Percentiles rank a stretch among this genome's conserved stretches.
phyloP scores from a whole-genome alignment of 495 filamentous ascomycete genomes.

The Trichoderma orchidacearum region DNA sequence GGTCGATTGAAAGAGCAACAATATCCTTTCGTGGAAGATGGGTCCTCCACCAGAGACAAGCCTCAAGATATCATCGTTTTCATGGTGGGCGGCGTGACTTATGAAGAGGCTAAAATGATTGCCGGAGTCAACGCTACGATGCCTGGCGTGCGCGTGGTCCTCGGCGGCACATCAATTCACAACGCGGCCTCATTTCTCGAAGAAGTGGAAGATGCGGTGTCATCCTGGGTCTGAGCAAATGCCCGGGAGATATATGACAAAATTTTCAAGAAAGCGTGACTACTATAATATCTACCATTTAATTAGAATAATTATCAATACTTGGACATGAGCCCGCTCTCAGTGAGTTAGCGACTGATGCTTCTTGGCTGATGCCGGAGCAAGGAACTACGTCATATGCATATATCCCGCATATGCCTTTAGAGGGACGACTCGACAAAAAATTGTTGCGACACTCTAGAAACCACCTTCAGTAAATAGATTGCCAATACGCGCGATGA shows the following conservation, averaged over 20 bases:
- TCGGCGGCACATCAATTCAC: constrained; percentile 73
- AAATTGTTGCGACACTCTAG: neutral
- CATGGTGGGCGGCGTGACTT: constrained; percentile 83
- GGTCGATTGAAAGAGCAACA: constrained; percentile 70
- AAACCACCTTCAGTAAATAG: neutral
- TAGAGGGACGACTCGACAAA: neutral
- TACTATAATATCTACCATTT: neutral
- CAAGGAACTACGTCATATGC: neutral
- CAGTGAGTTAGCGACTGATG: neutral
- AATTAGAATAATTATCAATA: neutral
- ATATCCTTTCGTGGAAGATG: constrained; percentile 86
- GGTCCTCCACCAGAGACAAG: constrained; percentile 73
- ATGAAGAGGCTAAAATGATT: constrained; percentile 91
- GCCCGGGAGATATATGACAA: constrained; percentile 13
- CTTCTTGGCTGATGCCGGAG: neutral
- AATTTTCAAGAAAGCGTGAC: neutral
- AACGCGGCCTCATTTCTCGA: constrained; percentile 81
- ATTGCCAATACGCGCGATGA: neutral
- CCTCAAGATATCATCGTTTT: constrained; percentile 94
- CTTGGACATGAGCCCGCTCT: neutral
- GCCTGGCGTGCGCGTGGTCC: constrained; percentile 75
- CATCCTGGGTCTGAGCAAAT: constrained; percentile 81
- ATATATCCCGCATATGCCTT: neutral
- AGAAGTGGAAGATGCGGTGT: constrained; percentile 68
- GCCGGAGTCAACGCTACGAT: constrained; percentile 83